Evolutionary conservation across 306 rosid genomes (phyloP), one percentile per base, ranked within the genome.

Genomic region (Fagus sylvatica): DNA sequence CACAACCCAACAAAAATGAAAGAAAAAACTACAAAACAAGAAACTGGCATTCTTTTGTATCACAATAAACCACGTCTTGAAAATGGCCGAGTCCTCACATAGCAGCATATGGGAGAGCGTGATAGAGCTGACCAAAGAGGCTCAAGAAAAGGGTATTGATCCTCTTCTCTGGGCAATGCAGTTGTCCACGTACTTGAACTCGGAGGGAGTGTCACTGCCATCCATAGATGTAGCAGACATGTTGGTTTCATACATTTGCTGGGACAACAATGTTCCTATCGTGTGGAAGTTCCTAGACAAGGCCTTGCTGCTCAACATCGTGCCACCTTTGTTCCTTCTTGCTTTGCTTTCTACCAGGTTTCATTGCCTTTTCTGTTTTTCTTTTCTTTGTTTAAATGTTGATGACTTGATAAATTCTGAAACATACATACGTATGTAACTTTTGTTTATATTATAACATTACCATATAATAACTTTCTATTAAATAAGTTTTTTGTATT

Each of bases 231-330:
- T 93, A 4, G 96, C 98, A 7, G 73, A 88, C 37, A 82, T 87
- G 1, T 79, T 95, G 70, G 98, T 95, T 12, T 89, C 97, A 15
- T 77, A 91, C 89, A 91, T 95, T 86, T 95, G 89, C 55, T 95
- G 99, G 99, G 97, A 93, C 0, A 93, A 95, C 78, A 93, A 95
- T 80, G 97, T 91, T 16, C 98, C 99, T 70, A 82, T 90, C 73
- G 33, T 85, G 42, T 95, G 99, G 99, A 95, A 95, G 93, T 95
- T 93, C 74, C 91, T 93, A 16, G 99, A 95, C 42, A 88, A 86
- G 76, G 99, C 99, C 4, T 54, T 95, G 69, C 71, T 57, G 67
- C 83, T 91, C 74, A 89, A 85, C 43, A 87, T 95, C 46, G 96
- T 88, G 22, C 97, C 98, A 40, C 97, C 99, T 3, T 48, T 95